A percentile compares a stretch with the other conserved stretches of the same genome.
phyloP scores from a whole-genome alignment of 208 protist genomes.

The Crithidia fasciculata region DNA sequence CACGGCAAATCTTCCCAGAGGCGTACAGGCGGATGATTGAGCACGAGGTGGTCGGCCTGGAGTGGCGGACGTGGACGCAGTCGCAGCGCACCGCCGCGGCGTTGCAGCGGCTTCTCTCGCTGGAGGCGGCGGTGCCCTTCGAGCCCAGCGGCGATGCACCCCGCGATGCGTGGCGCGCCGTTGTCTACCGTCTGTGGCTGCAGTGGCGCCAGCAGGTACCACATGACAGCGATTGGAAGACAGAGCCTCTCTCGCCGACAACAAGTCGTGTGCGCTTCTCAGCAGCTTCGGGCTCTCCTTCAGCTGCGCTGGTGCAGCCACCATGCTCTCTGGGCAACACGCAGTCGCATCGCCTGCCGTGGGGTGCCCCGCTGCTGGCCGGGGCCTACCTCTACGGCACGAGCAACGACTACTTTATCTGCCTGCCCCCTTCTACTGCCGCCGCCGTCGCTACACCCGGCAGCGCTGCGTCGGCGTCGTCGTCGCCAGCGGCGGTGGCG shows the following conservation, averaged over 20 bases:
- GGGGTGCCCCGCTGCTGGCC: slow-evolving; percentile 67
- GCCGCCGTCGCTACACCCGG: neutral
- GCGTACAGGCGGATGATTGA: slow-evolving; percentile 41
- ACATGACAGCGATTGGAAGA: neutral
- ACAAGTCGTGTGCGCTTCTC: no score
- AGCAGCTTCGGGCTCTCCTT: no score
- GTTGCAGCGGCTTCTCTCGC: slow-evolving; percentile 69
- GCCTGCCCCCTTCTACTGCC: slow-evolving; percentile 22
- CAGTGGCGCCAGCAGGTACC: slow-evolving; percentile 32
- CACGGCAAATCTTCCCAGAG: slow-evolving; percentile 1
- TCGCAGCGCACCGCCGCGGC: slow-evolving; percentile 68
- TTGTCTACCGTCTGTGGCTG: slow-evolving; percentile 48
- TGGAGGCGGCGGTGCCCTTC: slow-evolving; percentile 79
- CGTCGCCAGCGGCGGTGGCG: neutral
- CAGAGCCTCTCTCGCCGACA: no score
- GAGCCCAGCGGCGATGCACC: slow-evolving; percentile 17
- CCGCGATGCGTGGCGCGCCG: slow-evolving; percentile 31
- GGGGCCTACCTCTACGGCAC: slow-evolving; percentile 63
- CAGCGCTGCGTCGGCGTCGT: slow-evolving; percentile 1
- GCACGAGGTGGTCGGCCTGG: slow-evolving; percentile 59
- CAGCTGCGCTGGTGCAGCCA: no score
- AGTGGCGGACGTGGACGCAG: slow-evolving; percentile 77
- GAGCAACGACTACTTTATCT: slow-evolving; percentile 81
- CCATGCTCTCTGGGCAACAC: neutral
- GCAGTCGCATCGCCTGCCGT: slow-evolving; percentile 36